Evolutionary conservation across 306 rosid species (phyloP), one percentile per base, ranked within the genome.

Genomic region (Astragalus membranaceus): DNA sequence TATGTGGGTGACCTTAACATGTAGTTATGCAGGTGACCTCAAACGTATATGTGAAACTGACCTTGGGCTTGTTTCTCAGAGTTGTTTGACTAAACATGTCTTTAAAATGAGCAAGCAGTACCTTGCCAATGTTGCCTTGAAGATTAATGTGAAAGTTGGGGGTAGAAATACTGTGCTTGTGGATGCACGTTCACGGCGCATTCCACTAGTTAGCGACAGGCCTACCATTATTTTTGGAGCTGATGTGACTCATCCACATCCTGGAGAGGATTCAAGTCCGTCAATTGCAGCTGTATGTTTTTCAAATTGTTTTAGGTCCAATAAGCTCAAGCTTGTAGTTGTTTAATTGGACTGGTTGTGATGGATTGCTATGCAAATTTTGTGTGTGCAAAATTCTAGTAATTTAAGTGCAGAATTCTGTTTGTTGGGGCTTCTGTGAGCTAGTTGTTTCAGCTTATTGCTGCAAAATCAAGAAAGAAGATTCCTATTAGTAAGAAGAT

Each of bases 211-310:
- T 26, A 89, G 95, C 8, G 99, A 95, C 61, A 80, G 92, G 7
- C 99, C 99, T 4, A 95, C 99, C 3, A 95, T 95, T 35, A 95
- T 95, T 29, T 95, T 95, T 78, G 99, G 99, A 46, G 99, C 99
- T 69, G 99, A 95, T 79, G 99, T 95, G 8, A 95, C 99, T 32
- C 99, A 95, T 81, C 99, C 99, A 32, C 99, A 89, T 64, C 99
- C 99, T 17, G 99, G 99, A 44, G 99, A 95, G 86, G 99, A 95
- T 80, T 87, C 95, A 0, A 95, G 99, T 52, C 96, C 99, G 1
- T 95, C 99, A 1, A 91, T 95, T 14, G 97, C 99, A 8, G 99
- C 99, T 17, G 99, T 95, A 87, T 54, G 96, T 65, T 41, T 3
- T 75, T 35, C 8, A 15, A 33, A 29, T 69, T 15, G 6, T 10